A percentile compares a stretch with the other conserved stretches of the same genome.
phyloP scores from a whole-genome alignment of 306 rosid species.

The Malus orientalis region DNA sequence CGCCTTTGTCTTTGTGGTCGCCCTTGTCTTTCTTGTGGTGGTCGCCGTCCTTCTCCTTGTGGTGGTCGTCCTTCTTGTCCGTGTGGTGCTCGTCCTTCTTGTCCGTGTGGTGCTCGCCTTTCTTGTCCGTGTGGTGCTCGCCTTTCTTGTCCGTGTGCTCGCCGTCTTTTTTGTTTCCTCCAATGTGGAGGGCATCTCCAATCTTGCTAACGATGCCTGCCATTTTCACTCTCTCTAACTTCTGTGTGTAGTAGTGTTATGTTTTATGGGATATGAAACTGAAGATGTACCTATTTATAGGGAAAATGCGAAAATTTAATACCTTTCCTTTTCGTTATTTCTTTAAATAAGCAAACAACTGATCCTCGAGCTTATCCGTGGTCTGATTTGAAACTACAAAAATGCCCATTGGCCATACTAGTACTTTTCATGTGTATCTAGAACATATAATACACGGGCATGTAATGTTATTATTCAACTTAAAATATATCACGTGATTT shows the following conservation, averaged over 20 bases:
- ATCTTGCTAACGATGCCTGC: conserved; percentile 12
- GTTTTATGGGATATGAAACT: neutral
- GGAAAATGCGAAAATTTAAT: neutral
- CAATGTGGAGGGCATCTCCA: conserved; percentile 12
- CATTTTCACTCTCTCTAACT: neutral
- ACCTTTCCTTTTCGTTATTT: neutral
- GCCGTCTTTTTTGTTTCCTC: neutral
- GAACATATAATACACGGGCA: too few species aligned
- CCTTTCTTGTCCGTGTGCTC: neutral
- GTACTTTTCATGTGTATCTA: too few species aligned
- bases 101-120: neutral
- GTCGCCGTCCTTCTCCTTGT: neutral
- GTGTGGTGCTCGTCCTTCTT: neutral
- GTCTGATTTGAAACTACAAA: neutral
- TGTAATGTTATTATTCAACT: too few species aligned
- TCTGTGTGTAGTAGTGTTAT: neutral
- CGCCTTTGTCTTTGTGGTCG: neutral
- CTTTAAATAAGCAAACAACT: neutral
- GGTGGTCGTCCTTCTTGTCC: neutral
- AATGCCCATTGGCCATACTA: neutral
- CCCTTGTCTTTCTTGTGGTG: neutral
- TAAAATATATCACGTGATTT: too few species aligned
- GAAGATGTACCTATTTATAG: neutral
- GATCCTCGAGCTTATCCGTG: neutral
- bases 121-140: neutral